Evolutionary conservation across 2,329 filamentous ascomycete genomes (phyloP).

Genomic region (Epichloe coenophiala): DNA sequence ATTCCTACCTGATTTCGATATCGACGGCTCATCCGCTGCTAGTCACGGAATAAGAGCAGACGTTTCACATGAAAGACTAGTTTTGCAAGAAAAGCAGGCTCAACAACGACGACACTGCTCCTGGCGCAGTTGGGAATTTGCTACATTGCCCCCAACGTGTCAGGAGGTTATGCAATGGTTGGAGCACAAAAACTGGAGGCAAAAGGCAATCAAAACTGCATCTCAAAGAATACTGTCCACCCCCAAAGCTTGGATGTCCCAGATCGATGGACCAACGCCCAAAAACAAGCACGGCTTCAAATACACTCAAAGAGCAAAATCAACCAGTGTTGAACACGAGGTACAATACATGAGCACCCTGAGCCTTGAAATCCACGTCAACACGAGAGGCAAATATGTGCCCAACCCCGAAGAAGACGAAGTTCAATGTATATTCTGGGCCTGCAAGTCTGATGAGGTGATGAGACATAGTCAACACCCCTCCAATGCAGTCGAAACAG

Average conservation of each 20-base stretch:
- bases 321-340: constrained; percentile 68
- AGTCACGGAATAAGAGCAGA: constrained; percentile 39
- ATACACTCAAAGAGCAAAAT: constrained; percentile 63
- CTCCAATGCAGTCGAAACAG: constrained; percentile 41
- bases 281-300: constrained; percentile 72
- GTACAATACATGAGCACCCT: constrained; percentile 93
- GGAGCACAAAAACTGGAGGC: constrained; percentile 16
- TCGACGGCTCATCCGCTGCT: constrained; percentile 39
- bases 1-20: constrained; percentile 68
- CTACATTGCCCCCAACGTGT: constrained; percentile 53
- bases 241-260: constrained; percentile 44
- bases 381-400: constrained; percentile 65
- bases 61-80: constrained; percentile 32
- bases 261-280: constrained; percentile 82
- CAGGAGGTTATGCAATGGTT: constrained; percentile 61
- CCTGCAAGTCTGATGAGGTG: constrained; percentile 59
- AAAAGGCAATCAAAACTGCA: constrained; percentile 9
- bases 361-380: constrained; percentile 87
- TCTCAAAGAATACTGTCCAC: constrained; percentile 12
- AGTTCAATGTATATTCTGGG: constrained; percentile 83
- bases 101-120: constrained; percentile 38
- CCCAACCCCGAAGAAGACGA: constrained; percentile 88
- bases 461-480: constrained; percentile 24
- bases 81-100: constrained; percentile 36
- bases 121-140: constrained; percentile 59